phyloP scores from a whole-genome alignment of 2,329 filamentous ascomycete genomes.

The Aureobasidium sp. region DNA sequence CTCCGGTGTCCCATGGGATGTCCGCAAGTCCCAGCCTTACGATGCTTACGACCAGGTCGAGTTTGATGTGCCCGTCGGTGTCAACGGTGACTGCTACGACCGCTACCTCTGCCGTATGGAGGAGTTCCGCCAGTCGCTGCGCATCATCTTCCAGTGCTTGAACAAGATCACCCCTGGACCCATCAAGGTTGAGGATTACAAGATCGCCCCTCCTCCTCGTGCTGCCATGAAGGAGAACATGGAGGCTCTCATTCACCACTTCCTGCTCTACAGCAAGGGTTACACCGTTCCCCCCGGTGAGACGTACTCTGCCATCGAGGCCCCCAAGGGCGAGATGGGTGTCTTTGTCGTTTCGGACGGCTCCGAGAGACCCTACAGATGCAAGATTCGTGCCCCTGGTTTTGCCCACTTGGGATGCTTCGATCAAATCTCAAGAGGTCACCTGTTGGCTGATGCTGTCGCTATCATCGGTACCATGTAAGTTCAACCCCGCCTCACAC shows the following conservation, averaged over 20 bases:
- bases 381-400: slow-evolving; percentile 93
- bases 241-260: slow-evolving; percentile 99
- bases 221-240: slow-evolving; percentile 99
- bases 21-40: slow-evolving; percentile 94
- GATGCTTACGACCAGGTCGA: slow-evolving; percentile 97
- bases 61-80: slow-evolving; percentile 93
- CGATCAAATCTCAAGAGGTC: slow-evolving; percentile 86
- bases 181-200: slow-evolving; percentile 96
- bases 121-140: slow-evolving; percentile 95
- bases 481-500: not conserved
- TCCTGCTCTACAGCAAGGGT: slow-evolving; percentile 96
- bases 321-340: slow-evolving; percentile 99
- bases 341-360: slow-evolving; percentile 95
- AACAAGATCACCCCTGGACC: slow-evolving; percentile 98
- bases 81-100: slow-evolving; percentile 98
- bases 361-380: slow-evolving; percentile 91
- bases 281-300: slow-evolving; percentile 95
- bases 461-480: slow-evolving; percentile 68
- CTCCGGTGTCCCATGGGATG: slow-evolving; percentile 90
- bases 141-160: slow-evolving; percentile 97
- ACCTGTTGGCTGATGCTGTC: slow-evolving; percentile 91
- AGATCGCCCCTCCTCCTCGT: slow-evolving; percentile 91
- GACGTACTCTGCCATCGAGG: slow-evolving; percentile 96
- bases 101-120: slow-evolving; percentile 99
- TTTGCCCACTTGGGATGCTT: slow-evolving; percentile 94